phyloP scores from a whole-genome alignment of 495 filamentous ascomycete species.

The Darksidea phi region DNA sequence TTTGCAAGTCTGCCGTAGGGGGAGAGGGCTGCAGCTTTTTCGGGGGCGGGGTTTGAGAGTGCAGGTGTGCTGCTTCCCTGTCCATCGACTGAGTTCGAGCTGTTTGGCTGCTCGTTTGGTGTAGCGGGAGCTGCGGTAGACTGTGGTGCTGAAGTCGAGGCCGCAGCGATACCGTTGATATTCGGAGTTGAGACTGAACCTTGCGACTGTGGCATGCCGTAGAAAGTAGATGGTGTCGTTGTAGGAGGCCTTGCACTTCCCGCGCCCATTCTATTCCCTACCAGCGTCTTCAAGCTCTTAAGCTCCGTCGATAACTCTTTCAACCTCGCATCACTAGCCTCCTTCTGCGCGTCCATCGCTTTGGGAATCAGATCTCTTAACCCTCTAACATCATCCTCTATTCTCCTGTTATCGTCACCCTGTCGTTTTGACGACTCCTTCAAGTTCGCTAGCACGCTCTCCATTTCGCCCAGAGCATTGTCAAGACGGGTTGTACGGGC shows the following conservation, averaged over 20 bases:
- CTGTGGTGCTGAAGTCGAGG: conserved; percentile 15
- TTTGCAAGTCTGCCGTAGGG: conserved; percentile 41
- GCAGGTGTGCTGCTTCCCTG: conserved; percentile 32
- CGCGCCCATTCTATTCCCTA: conserved; percentile 73
- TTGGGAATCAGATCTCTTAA: conserved; percentile 83
- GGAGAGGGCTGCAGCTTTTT: conserved; percentile 21
- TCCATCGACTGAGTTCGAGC: conserved; percentile 1
- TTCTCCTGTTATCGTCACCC: conserved; percentile 79
- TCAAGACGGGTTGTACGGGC: conserved; percentile 83
- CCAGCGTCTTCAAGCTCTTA: conserved; percentile 84
- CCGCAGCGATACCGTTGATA: conserved; percentile 10
- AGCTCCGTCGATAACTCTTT: conserved; percentile 85
- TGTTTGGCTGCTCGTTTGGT: conserved; percentile 9
- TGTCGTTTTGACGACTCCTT: conserved; percentile 73
- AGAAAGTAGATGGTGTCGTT: conserved; percentile 42
- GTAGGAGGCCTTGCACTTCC: conserved; percentile 38
- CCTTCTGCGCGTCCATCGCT: conserved; percentile 82
- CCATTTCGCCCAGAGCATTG: conserved; percentile 75
- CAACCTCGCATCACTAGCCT: conserved; percentile 72
- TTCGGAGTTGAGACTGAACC: not conserved
- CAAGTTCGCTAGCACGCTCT: conserved; percentile 74
- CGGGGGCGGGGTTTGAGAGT: conserved; percentile 37
- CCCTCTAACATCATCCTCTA: conserved; percentile 81
- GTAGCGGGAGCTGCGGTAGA: conserved; percentile 42
- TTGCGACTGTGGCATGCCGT: conserved; percentile 14